Conservation (phyloP, 495 filamentous ascomycete species). For the Neurospora sp. region DNA sequence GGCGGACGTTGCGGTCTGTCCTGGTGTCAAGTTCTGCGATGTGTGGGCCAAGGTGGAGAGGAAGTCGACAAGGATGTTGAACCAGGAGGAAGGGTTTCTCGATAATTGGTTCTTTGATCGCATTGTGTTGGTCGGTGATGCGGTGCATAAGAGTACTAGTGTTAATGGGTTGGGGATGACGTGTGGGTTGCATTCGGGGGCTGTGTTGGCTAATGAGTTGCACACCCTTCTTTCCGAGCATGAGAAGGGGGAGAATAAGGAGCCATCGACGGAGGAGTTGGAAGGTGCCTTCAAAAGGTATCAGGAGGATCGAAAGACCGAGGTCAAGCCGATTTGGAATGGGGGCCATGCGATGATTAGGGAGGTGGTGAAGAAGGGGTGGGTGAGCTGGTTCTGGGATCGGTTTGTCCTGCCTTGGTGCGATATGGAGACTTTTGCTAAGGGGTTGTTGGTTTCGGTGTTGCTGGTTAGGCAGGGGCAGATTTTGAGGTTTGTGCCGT, state of each 20-base stretch:
- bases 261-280: not conserved
- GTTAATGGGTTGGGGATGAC: not conserved
- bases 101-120: conserved; percentile 30
- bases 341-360: not conserved
- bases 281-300: not conserved
- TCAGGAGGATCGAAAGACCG: not conserved
- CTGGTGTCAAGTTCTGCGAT: not conserved
- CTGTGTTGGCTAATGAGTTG: not conserved
- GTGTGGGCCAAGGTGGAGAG: not conserved
- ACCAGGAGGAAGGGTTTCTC: conserved; percentile 31
- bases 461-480: not conserved
- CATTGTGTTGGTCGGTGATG: conserved; percentile 34
- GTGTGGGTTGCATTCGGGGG: not conserved
- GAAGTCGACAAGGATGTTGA: conserved; percentile 10
- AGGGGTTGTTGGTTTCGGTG: not conserved
- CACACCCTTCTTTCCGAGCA: not conserved
- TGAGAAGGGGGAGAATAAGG: not conserved
- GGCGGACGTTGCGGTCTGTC: not conserved
- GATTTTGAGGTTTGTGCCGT: not conserved
- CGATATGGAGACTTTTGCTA: not conserved
- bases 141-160: conserved; percentile 26
- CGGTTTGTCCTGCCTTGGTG: not conserved
- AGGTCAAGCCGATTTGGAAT: not conserved
- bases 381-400: not conserved
- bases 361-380: not conserved